Evolutionary conservation across 768 basidiomycete species (phyloP).

Genomic region (Neoboletus magnificus): DNA sequence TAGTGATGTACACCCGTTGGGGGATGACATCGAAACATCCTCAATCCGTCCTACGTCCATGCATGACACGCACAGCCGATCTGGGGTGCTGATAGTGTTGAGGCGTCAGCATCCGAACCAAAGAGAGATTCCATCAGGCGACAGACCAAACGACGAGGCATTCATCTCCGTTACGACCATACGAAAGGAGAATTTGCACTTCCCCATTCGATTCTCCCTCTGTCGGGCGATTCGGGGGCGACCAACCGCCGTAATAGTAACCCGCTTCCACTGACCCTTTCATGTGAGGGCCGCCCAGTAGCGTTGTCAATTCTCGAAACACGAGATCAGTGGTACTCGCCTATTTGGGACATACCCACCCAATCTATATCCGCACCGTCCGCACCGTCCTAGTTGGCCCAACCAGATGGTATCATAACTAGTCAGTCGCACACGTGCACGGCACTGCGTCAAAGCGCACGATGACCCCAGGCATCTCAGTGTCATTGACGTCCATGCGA

Average conservation of each 20-base stretch:
- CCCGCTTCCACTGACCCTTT: neutral
- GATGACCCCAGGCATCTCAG: neutral
- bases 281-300: neutral
- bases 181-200: neutral
- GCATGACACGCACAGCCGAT: neutral
- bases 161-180: constrained; percentile 15
- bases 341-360: neutral
- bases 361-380: constrained; percentile 1
- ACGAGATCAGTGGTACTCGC: neutral
- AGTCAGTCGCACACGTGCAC: neutral
- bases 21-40: neutral
- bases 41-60: neutral
- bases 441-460: neutral
- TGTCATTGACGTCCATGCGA: neutral
- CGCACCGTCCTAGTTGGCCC: neutral
- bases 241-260: neutral
- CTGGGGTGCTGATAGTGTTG: neutral
- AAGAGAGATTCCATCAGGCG: neutral
- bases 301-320: neutral
- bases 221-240: neutral
- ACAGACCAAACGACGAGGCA: neutral
- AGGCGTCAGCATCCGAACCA: neutral
- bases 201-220: neutral
- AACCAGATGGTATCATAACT: neutral
- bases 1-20: neutral